Evolutionary conservation across 345 rosid genomes (phyloP), one percentile per base, ranked within the genome.

Genomic region (Cardamine occulta): DNA sequence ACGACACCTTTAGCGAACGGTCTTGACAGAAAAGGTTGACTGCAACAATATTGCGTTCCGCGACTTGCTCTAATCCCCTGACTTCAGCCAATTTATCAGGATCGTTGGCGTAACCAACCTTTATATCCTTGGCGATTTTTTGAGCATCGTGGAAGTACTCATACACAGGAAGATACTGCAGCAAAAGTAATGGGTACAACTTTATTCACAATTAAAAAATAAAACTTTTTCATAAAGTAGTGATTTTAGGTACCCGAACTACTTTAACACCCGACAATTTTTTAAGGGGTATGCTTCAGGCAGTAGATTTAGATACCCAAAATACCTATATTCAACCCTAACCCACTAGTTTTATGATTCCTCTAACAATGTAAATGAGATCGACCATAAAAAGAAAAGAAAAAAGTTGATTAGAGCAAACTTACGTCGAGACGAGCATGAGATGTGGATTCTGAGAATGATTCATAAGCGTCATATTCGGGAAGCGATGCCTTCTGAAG

Each of bases 401-500:
- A 35, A 59, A 44, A 28, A 2, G 31, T 32, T 34, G 58, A 39
- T 21, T 34, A 17, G 40, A 28, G 15, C 24, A 84, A 94, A 84
- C 97, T 88, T 63, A 96, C 99, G 5, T 96, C 88, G 68, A 96
- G 83, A 79, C 85, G 76, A 15, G 86, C 81, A n/a, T 85, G 72
- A n/a, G 83, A 81, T 8, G 96, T 93, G 57, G 93, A 93, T 82
- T 87, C 91, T 77, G 78, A 71, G 79, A 82, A 96, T 7, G 93
- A 91, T 17, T 85, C 86, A 64, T 89, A 96, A 9, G 97, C 85
- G 63, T 74, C 66, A 29, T 89, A 85, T 39, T 89, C 96, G 1
- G 98, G 96, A 71, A 96, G 84, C 26, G 96, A 88, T 42, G 99
- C 98, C 77, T 88, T 96, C 73, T 88, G 97, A 68, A 96, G 88